Conservation (phyloP, 257 asterid genomes). For the Ophiorrhiza pumila region DNA sequence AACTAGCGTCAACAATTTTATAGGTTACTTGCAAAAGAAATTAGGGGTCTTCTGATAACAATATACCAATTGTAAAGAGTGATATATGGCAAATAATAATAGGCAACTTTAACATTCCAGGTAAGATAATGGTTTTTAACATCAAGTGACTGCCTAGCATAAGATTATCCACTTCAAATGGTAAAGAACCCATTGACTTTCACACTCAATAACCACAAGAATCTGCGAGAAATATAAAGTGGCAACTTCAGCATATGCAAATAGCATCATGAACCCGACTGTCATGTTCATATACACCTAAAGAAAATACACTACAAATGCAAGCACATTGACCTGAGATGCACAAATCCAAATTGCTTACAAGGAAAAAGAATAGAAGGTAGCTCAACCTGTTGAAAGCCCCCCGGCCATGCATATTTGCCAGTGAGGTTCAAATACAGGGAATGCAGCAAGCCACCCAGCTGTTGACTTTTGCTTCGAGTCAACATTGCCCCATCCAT, state of each 20-base stretch:
- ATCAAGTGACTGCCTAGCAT: not conserved
- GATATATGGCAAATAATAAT: no score
- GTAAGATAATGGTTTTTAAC: not conserved
- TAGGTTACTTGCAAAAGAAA: not conserved
- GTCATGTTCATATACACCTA: no score
- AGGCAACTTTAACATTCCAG: not conserved
- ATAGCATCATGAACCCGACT: not conserved
- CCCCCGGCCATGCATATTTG: constrained; percentile 98
- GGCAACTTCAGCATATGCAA: not conserved
- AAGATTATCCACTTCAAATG: not conserved
- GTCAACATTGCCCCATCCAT: constrained; percentile 91
- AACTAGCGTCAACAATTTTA: not conserved
- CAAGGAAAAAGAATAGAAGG: not conserved
- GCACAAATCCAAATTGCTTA: not conserved
- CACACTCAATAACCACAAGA: not conserved
- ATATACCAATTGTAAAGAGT: not conserved
- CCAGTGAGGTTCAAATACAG: constrained; percentile 99
- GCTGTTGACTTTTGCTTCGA: constrained; percentile 92
- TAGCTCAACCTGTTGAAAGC: constrained; percentile 77
- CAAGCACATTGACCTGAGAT: not conserved
- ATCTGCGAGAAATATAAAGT: not conserved
- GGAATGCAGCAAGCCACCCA: constrained; percentile 99
- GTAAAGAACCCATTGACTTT: not conserved
- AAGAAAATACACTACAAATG: not conserved
- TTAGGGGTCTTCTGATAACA: not conserved